These are phyloP conservation scores for Raphanus hybrid DNA, from an alignment of 441 rosid genomes.

Conservation along the genomic window DNA sequence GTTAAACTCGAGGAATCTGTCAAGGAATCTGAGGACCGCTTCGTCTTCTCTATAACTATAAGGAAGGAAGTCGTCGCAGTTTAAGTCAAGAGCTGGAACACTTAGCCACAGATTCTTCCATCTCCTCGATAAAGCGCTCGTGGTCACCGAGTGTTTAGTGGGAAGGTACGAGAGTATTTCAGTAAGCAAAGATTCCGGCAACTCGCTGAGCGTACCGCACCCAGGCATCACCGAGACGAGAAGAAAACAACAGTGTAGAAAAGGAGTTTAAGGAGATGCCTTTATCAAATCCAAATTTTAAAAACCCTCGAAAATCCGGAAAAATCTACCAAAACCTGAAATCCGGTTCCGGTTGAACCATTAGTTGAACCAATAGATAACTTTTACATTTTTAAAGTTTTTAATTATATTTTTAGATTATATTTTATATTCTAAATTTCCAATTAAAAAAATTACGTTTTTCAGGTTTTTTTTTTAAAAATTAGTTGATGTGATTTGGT, in stretches of 20 bases:
- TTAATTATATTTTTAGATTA: too few species aligned
- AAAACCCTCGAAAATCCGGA: too few species aligned
- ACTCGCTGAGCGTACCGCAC: neutral
- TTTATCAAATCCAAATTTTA: too few species aligned
- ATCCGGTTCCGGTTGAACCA: too few species aligned
- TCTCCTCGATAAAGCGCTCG: constrained; percentile 16
- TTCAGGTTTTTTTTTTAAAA: too few species aligned
- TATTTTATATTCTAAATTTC: too few species aligned
- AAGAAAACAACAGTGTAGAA: neutral
- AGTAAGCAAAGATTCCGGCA: constrained; percentile 15
- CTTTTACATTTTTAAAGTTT: too few species aligned
- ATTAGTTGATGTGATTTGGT: too few species aligned
- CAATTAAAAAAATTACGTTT: too few species aligned
- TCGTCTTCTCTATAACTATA: neutral
- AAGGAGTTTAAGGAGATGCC: too few species aligned
- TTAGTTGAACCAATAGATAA: too few species aligned
- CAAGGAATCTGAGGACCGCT: neutral
- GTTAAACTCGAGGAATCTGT: neutral
- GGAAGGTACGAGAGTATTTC: constrained; percentile 26
- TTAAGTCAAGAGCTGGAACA: constrained; percentile 16
- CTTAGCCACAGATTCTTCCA: constrained; percentile 10
- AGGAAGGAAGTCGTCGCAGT: neutral
- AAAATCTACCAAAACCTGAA: too few species aligned
- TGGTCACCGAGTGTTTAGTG: constrained; percentile 9
- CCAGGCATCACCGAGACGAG: neutral